Evolutionary conservation across 495 filamentous ascomycete species (phyloP), one percentile per base, ranked within the genome.

Genomic region (Penicillium soppii): DNA sequence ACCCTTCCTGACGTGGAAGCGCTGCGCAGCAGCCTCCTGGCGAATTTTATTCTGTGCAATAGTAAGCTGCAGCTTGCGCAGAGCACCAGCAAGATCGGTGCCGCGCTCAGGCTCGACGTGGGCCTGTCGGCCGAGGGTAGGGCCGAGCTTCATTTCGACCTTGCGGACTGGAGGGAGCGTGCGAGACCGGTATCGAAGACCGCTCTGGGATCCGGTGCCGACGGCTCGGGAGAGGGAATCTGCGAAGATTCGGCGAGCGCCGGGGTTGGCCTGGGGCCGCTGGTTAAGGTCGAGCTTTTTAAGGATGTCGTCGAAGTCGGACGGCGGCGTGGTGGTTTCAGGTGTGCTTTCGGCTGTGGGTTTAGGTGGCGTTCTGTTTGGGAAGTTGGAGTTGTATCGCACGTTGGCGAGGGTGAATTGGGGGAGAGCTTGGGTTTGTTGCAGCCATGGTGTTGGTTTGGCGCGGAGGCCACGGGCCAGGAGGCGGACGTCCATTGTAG

Each of bases 221-320:
- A 60, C 65, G 13, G 58, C 54, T 17, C 57, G 56, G 29, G 63
- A 58, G 39, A 64, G 38, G 9, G 61, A 57, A 39, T 62, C 58
- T 12, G 36, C 30, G 43, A 57, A 52, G 38, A 50, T 35, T 10
- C 54, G 45, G 20, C 33, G 53, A 16, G 43, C 17, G 23, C 20
- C 43, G 43, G 25, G 33, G 12, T 48, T 33, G 19, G 37, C 23
- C 38, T 50, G 52, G 30, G 50, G 53, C 10, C 29, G 29, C 13
- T 32, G 29, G 29, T 32, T 32, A 12, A 32, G 29, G 43, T 13
- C 26, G 43, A 47, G 60, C 47, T 39, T 62, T 63, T 48, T 73
- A 58, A 74, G 66, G 62, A 74, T 70, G 22, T 64, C 53, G 58
- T 74, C 66, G 54, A 72, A 69, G 56, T 69, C 62, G 23, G 58